Conservation (phyloP, 1,139 yeast genomes). For the Candida sojae region DNA sequence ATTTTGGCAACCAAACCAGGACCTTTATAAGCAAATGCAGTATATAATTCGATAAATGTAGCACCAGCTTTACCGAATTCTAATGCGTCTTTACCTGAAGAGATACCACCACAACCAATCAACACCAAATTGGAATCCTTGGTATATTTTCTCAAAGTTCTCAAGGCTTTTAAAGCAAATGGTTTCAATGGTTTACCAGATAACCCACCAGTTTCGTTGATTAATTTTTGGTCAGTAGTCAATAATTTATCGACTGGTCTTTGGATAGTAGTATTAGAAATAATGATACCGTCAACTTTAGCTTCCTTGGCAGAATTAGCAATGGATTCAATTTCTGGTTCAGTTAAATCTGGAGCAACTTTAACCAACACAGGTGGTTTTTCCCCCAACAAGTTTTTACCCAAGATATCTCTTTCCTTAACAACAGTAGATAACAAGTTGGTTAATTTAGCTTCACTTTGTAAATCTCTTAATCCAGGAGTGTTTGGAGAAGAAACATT, state of each 20-base stretch:
- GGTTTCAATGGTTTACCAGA: constrained; percentile 94
- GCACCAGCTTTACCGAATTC: constrained; percentile 97
- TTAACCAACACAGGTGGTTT: constrained; percentile 83
- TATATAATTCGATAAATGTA: constrained; percentile 78
- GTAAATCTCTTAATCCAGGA: constrained; percentile 89
- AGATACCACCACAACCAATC: constrained; percentile 94
- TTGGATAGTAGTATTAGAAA: constrained; percentile 87
- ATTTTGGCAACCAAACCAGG: constrained; percentile 83
- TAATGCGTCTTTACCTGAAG: constrained; percentile 79
- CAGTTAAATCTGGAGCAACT: constrained; percentile 90
- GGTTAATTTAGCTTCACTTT: constrained; percentile 72
- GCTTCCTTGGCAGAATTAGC: constrained; percentile 79
- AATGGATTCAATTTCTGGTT: constrained; percentile 78
- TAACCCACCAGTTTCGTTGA: constrained; percentile 77
- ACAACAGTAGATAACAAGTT: constrained; percentile 67
- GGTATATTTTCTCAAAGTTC: constrained; percentile 68
- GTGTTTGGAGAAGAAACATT: constrained; percentile 98
- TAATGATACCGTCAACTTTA: constrained; percentile 85
- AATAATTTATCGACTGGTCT: constrained; percentile 60
- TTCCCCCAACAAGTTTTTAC: constrained; percentile 38
- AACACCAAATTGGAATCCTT: constrained; percentile 72
- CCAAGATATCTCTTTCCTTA: constrained; percentile 52
- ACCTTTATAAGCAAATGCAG: constrained; percentile 90
- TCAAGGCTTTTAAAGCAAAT: constrained; percentile 68
- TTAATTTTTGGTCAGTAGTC: constrained; percentile 44